These are phyloP conservation scores for Graphiopsis chlorocephala DNA, from an alignment of 2,329 filamentous ascomycete species.

Conservation along the genomic window DNA sequence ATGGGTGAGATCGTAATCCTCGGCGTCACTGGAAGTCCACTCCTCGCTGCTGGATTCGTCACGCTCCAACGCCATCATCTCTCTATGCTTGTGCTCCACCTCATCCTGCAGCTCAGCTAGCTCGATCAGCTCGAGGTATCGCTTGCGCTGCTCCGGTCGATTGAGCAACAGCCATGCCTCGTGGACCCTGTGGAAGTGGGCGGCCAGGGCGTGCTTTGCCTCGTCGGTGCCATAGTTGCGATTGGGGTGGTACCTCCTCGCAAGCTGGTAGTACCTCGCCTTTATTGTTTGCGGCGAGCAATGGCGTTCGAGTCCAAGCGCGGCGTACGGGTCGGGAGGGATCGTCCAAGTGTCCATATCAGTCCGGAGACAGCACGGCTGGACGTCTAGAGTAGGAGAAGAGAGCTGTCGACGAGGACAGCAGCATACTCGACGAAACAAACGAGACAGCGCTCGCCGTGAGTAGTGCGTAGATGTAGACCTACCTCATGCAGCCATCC, in stretches of 20 bases:
- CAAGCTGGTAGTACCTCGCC: conserved; percentile 83
- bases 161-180: conserved; percentile 31
- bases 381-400: not conserved
- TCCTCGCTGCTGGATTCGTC: conserved; percentile 25
- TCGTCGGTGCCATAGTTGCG: conserved; percentile 52
- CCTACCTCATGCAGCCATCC: conserved; percentile 14
- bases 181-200: conserved; percentile 31
- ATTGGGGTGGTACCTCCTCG: conserved; percentile 71
- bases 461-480: conserved; percentile 3
- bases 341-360: conserved; percentile 15
- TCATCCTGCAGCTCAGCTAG: conserved; percentile 31
- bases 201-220: conserved; percentile 22
- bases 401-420: conserved; percentile 2
- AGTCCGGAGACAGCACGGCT: not conserved
- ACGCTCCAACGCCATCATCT: conserved; percentile 15
- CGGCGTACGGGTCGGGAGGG: conserved; percentile 74
- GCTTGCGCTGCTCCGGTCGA: conserved; percentile 28
- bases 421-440: conserved; percentile 6
- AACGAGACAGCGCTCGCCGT: not conserved
- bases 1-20: conserved; percentile 29
- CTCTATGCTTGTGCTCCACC: conserved; percentile 20
- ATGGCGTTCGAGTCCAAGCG: conserved; percentile 67
- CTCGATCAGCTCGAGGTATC: conserved; percentile 29
- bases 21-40: conserved; percentile 34
- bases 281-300: conserved; percentile 81